A percentile compares a stretch with the other conserved stretches of the same genome.
phyloP scores from a whole-genome alignment of 768 basidiomycete species.

The Tricholoma sp. region DNA sequence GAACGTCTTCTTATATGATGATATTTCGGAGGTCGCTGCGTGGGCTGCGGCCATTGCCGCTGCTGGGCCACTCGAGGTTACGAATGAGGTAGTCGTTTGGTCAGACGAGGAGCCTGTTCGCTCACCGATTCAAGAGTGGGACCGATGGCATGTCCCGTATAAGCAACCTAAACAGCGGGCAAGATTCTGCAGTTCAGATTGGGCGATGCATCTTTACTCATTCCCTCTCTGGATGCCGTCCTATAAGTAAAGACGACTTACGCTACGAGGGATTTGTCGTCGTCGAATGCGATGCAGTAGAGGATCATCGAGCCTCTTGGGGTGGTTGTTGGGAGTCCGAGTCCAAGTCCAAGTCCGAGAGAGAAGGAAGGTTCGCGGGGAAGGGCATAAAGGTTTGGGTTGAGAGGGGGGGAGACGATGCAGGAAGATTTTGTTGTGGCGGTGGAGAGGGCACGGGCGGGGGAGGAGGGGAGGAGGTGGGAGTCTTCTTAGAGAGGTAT shows the following conservation, averaged over 20 bases:
- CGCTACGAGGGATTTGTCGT: background rate
- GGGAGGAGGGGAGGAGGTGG: too few species aligned
- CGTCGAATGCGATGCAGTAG: too few species aligned
- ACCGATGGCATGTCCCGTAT: background rate
- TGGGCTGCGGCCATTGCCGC: background rate
- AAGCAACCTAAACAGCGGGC: background rate
- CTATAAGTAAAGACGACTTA: background rate
- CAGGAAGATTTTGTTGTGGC: too few species aligned
- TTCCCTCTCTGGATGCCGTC: background rate
- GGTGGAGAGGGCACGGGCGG: too few species aligned
- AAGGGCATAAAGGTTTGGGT: too few species aligned
- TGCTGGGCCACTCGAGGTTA: background rate
- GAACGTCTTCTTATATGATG: slow-evolving; percentile 1
- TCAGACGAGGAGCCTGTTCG: background rate
- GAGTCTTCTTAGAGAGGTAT: too few species aligned
- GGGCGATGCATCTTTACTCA: background rate
- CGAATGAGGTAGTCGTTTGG: background rate
- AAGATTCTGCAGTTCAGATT: background rate
- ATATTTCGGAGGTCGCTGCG: background rate
- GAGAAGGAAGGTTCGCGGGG: too few species aligned
- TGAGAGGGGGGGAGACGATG: too few species aligned
- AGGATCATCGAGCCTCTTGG: too few species aligned
- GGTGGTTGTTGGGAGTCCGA: too few species aligned
- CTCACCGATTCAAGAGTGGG: background rate
- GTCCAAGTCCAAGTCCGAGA: too few species aligned